Evolutionary conservation across 768 basidiomycete genomes (phyloP), one percentile per base, ranked within the genome.

Genomic region (Pulveroboletus frians): DNA sequence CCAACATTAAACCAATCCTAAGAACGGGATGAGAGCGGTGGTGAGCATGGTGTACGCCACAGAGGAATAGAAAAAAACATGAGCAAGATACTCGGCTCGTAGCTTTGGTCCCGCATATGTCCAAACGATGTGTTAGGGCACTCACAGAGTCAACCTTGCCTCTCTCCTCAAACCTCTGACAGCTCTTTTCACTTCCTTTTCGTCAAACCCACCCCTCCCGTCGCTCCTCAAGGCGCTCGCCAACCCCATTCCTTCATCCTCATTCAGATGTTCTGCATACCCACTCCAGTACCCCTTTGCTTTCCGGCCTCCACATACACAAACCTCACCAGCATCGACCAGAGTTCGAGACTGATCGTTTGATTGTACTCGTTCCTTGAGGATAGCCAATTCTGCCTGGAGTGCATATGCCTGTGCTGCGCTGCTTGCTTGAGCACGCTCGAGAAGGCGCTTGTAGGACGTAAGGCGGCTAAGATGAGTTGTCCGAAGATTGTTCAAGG

Each of bases 391-490:
- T 60, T 92, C 88, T 2, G 88, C 89, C 67, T 92, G 89, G 1
- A 93, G 71, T 0, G 91, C 89, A 59, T 92, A 89, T 2, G 92
- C 71, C 59, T 92, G 91, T 1, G 88, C 84, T 0, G 89, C 87
- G 1, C 85, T 76, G 9, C 83, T 81, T 2, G 84, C 80, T 57
- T 92, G 91, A 0, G 88, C 77, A 35, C 84, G 84, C 56, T 92
- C 89, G 11, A 92, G 76, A 1, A 92, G 74, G 2, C 89, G 78
- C 60, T 85, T 91, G 68, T 88, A 85, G 49, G 83, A 80, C 14
- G 81, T 75, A 13, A 90, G 76, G 56, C 86, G 87, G 34, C 64
- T 64, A 27, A 70, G 65, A 54, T 81, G 78, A 18, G 77, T 58
- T 15, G 62, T 63, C 9, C 69, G 61, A 31, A 80, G 65, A 38